These are phyloP conservation scores for Phytopythium ostracodes DNA, from an alignment of 352 stramenopile species.

Conservation along the genomic window DNA sequence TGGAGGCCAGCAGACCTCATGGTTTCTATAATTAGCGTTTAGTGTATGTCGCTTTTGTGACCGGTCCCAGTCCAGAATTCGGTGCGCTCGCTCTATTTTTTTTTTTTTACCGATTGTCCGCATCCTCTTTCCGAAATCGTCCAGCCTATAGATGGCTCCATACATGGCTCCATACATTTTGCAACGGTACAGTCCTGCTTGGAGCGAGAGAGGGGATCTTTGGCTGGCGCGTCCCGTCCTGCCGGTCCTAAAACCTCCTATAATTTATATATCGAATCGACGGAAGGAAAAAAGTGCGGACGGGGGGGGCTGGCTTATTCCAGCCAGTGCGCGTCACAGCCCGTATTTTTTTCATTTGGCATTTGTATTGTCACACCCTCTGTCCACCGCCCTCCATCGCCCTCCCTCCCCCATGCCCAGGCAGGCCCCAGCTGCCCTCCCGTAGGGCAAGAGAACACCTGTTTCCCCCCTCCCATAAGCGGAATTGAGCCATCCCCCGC, in stretches of 20 bases:
- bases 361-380: background rate
- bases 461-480: background rate
- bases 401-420: background rate
- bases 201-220: background rate
- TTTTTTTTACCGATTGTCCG: background rate
- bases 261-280: background rate
- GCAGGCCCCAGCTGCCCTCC: no score
- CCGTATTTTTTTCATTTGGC: background rate
- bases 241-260: background rate
- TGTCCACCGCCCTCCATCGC: background rate
- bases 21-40: no score
- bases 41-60: background rate
- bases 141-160: background rate
- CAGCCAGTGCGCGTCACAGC: background rate
- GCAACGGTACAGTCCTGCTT: background rate
- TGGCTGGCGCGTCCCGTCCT: background rate
- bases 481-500: background rate
- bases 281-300: background rate
- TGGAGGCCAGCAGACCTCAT: no score
- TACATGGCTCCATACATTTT: background rate
- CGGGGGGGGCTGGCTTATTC: background rate
- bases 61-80: background rate
- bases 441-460: slow-evolving; percentile 1
- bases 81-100: background rate
- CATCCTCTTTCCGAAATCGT: background rate